A percentile compares a stretch with the other conserved stretches of the same genome.
Evolutionary conservation across 148 eudicot species (phyloP).

Genomic region (Amaranthus hypochondriacus): DNA sequence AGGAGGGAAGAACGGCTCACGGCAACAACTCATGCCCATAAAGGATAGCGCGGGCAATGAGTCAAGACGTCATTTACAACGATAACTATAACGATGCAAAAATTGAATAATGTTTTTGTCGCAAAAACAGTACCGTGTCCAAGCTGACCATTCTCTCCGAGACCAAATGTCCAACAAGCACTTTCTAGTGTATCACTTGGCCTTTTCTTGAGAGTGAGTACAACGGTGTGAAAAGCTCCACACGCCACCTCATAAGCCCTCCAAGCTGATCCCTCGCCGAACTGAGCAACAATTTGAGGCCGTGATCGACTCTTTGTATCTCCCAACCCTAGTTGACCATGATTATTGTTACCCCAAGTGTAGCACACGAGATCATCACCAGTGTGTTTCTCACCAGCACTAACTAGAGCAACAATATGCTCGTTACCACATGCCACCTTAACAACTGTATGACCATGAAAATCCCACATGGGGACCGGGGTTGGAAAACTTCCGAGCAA

Average conservation of each 20-base stretch:
- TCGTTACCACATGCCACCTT: constrained; percentile 94
- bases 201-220: constrained; percentile 50
- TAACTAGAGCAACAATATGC: constrained; percentile 76
- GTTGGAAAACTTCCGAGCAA: constrained; percentile 32
- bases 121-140: constrained; percentile 45
- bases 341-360: constrained; percentile 72
- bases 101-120: not conserved
- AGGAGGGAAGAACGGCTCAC: too few relatives aligned
- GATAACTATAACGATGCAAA: not conserved
- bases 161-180: constrained; percentile 84
- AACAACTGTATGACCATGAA: constrained; percentile 77
- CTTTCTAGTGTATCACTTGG: constrained; percentile 44
- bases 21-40: too few relatives aligned
- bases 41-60: too few relatives aligned
- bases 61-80: too few relatives aligned
- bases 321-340: constrained; percentile 87
- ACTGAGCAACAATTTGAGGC: constrained; percentile 48
- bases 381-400: constrained; percentile 46
- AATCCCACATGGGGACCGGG: constrained; percentile 58
- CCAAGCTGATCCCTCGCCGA: constrained; percentile 48
- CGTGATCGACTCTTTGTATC: constrained; percentile 49
- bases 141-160: constrained; percentile 81
- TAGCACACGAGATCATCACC: constrained; percentile 71
- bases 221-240: constrained; percentile 72
- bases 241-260: constrained; percentile 63